Conservation (phyloP, 169 alveolate genomes). For the Sarcocystis neurona region DNA sequence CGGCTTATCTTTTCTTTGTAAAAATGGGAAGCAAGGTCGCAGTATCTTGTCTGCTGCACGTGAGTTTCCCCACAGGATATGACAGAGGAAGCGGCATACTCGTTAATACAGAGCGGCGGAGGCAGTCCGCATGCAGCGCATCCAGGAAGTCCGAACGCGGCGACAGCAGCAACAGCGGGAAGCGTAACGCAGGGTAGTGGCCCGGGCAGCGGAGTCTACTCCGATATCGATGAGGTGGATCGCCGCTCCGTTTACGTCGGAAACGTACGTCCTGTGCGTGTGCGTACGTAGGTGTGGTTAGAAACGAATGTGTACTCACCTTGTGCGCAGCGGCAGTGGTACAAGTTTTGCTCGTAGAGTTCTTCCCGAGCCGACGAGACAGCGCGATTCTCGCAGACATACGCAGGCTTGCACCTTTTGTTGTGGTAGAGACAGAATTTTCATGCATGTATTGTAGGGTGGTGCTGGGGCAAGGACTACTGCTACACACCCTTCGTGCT, state of each 20-base stretch:
- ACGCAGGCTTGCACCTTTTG: too few species aligned
- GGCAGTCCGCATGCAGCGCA: background rate
- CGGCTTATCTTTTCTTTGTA: background rate
- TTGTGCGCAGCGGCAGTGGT: too few species aligned
- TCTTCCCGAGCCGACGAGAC: too few species aligned
- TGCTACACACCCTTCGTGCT: too few species aligned
- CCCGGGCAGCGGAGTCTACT: background rate
- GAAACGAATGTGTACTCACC: background rate
- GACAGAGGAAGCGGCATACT: constrained; percentile 25
- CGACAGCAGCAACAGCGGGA: background rate
- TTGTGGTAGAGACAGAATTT: too few species aligned
- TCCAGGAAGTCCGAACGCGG: background rate
- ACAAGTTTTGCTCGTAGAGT: too few species aligned
- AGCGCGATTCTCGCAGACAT: too few species aligned
- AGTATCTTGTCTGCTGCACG: background rate
- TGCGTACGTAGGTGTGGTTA: background rate
- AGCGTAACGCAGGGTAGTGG: too few species aligned
- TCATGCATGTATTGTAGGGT: too few species aligned
- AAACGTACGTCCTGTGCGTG: constrained; percentile 13
- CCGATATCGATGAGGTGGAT: constrained; percentile 26
- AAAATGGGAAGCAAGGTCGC: background rate
- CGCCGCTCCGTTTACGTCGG: constrained; percentile 55
- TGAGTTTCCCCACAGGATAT: background rate
- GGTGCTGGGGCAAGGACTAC: too few species aligned
- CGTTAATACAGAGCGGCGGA: background rate